phyloP scores from a whole-genome alignment of 2,329 filamentous ascomycete genomes.

The Chrysosporium queenslandicum region DNA sequence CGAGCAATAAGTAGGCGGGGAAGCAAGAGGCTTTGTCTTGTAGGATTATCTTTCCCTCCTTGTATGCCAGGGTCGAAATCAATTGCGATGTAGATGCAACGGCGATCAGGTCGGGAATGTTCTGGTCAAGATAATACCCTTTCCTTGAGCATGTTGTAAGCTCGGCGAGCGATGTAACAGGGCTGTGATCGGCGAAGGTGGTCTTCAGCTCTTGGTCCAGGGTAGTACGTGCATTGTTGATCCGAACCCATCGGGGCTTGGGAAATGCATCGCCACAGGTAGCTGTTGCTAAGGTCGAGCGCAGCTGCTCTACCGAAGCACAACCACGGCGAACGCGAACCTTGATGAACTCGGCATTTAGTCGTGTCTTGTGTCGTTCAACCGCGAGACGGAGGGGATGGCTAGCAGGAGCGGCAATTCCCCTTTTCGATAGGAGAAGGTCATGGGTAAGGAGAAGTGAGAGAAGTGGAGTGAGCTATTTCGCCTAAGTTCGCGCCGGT shows the following conservation, averaged over 20 bases:
- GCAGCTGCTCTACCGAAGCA: conserved; percentile 56
- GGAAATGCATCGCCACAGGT: conserved; percentile 24
- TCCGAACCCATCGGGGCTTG: conserved; percentile 83
- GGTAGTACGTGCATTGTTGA: conserved; percentile 68
- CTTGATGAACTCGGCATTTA: conserved; percentile 74
- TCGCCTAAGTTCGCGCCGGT: not conserved
- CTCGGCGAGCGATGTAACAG: conserved; percentile 47
- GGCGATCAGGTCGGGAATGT: conserved; percentile 76
- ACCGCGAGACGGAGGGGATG: conserved; percentile 69
- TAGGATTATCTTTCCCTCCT: conserved; percentile 66
- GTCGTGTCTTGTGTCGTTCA: conserved; percentile 68
- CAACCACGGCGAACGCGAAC: conserved; percentile 63
- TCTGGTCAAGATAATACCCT: conserved; percentile 60
- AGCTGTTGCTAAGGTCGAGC: conserved; percentile 23
- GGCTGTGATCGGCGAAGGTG: conserved; percentile 58
- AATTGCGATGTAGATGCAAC: conserved; percentile 63
- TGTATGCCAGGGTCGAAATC: conserved; percentile 63
- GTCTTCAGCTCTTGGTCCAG: conserved; percentile 61
- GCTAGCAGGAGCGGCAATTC: conserved; percentile 67
- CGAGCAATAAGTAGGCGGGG: conserved; percentile 74
- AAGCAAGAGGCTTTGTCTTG: conserved; percentile 98
- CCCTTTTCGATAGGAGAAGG: conserved; percentile 66
- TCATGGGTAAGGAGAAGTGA: conserved; percentile 80
- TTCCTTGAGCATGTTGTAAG: conserved; percentile 41
- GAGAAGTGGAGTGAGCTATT: conserved; percentile 67